Base-by-base conservation (phyloP, 106 monocot genomes). In the Vanilla planifolia region DNA sequence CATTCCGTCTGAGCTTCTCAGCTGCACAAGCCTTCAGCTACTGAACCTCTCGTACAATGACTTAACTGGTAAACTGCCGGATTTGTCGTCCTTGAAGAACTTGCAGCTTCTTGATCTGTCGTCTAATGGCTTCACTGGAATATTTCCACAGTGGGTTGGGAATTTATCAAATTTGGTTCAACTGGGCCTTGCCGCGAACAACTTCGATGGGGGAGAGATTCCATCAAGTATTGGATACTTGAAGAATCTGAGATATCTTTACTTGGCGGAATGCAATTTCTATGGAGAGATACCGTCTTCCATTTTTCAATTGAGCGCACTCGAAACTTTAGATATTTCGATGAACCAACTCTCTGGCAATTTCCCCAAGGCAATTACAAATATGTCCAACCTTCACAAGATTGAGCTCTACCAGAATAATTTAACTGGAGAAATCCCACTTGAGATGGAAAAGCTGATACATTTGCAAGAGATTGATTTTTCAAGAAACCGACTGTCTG, bases 371-470 rank as follows among this genome's bases (percentile, higher is more conserved):
- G 70, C 55, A 22, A 89, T 94, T 5, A 55, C 80, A 3, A 78
- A 62, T 45, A 63, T 94, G 9, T 66, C 26, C 28, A 75, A 69
- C 16, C 80, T 94, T 11, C 58, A 28, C 37, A 89, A 94, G 73
- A 74, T 94, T 42, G 94, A 94, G 52, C 77, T 94, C 16, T 94
- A 73, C 61, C 50, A 68, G 56, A 94, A 94, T 26, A 85, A 73
- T 22, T 51, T 94, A 22, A 71, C 70, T 14, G 94, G 94, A 20
- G 80, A 69, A 39, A 37, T 94, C 47, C 78, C 82, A 8, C 55
- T 55, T 13, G 85, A 83, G 50, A 63, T 94, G 4, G 67, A 56
- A 25, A 76, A 76, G 20, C 75, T 94, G 9, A 71, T 75, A 0
- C 16, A 51, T 42, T 52, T 94, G 61, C 65, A 55, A 20, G 83